Evolutionary conservation across 441 rosid genomes (phyloP).

Genomic region (Croton laevigatus): DNA sequence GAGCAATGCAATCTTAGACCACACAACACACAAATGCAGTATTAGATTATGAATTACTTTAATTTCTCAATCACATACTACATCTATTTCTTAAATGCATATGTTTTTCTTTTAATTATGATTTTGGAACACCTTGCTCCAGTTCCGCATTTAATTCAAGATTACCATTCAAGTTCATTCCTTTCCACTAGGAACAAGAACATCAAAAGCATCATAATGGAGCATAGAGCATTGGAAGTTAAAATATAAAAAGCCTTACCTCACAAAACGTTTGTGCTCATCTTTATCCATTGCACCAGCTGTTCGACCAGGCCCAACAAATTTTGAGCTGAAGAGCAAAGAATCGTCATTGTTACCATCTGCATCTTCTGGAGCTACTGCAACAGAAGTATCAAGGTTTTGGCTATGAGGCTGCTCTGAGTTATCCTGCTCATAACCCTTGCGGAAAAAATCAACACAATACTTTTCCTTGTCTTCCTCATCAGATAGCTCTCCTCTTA

Average conservation of each 20-base stretch:
- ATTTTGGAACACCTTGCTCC: background rate
- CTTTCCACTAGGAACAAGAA: background rate
- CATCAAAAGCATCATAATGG: background rate
- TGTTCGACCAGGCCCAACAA: slow-evolving; percentile 59
- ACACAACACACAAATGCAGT: background rate
- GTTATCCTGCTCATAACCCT: slow-evolving; percentile 50
- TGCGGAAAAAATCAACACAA: slow-evolving; percentile 82
- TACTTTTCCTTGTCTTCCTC: slow-evolving; percentile 86
- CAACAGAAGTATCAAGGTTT: slow-evolving; percentile 16
- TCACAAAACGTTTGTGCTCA: slow-evolving; percentile 81
- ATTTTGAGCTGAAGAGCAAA: slow-evolving; percentile 37
- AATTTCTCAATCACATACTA: background rate
- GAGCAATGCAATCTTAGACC: background rate
- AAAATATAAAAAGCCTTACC: slow-evolving; percentile 35
- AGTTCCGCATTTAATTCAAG: background rate
- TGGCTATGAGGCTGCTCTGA: slow-evolving; percentile 27
- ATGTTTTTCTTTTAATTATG: background rate
- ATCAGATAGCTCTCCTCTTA: slow-evolving; percentile 76
- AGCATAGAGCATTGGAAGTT: background rate
- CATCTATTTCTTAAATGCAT: too few relatives aligned
- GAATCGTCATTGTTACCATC: slow-evolving; percentile 40
- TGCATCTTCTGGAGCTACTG: slow-evolving; percentile 34
- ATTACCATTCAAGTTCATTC: background rate
- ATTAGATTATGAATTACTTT: background rate
- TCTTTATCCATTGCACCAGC: slow-evolving; percentile 51